Base-by-base conservation (phyloP, 495 filamentous ascomycete genomes). In the Podospora pseudoanserina region DNA sequence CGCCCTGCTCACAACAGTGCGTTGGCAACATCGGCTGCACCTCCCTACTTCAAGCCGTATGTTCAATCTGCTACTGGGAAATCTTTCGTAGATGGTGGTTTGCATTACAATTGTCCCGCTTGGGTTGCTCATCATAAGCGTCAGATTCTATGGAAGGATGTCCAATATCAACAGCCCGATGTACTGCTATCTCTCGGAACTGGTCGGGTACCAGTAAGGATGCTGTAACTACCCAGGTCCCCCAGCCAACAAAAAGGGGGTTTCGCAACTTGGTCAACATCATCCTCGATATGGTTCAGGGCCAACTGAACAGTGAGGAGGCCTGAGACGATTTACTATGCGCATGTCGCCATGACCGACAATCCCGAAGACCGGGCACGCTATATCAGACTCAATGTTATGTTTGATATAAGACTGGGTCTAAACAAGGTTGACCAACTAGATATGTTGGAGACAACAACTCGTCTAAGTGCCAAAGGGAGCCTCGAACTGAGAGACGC, bases 161-260 rank as follows among this genome's bases (percentile, higher is more conserved):
- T 79, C 18, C 70, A 56, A 4, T 63, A 79, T 23, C 55, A 67
- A 27, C 68, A 68, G 13, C 82, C 84, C 0, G 85, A 87, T 68
- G 69, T 86, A 0, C 65, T 87, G 27, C 76, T 87, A 23, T 87
- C 84, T 5, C 69, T 86, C 26, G 84, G 85, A 26, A 75, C 60
- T 56, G 74, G 71, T 18, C 65, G 11, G 59, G 32, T 23, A 26
- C 23, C 23, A 23, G 23, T 23, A 23, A 28, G 49, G 4, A 63
- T 49, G 19, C 68, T 60, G 18, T 74, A 69, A 27, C 4, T 54
- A 15, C 61, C 65, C n/a, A 73, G 71, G 56, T 69, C 72, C 34
- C 11, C 34, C 34, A 39, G 11, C 34, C 34, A 39, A 39, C 34
- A 5, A 39, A 39, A 11, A 11, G 3, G 0, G 34, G 34, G 5